phyloP scores from a whole-genome alignment of 2,329 filamentous ascomycete genomes.

The Monilinia vaccinii-corymbosi region DNA sequence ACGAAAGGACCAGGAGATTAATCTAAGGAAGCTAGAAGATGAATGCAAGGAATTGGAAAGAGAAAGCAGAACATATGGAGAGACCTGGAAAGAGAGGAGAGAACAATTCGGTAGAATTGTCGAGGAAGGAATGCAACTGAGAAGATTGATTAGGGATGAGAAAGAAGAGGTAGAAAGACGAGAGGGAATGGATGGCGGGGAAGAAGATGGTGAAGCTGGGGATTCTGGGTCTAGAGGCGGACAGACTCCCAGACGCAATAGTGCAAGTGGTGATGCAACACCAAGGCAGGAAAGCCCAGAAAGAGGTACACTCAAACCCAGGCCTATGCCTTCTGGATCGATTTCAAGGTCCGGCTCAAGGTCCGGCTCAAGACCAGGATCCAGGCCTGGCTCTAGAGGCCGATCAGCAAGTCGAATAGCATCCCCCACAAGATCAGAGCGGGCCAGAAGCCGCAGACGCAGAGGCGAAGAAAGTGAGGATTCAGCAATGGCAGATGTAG shows the following conservation, averaged over 20 bases:
- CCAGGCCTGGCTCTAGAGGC: slow-evolving; percentile 34
- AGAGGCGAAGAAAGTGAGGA: slow-evolving; percentile 37
- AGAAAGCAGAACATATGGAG: slow-evolving; percentile 72
- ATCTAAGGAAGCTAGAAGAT: slow-evolving; percentile 72
- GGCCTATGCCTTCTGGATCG: slow-evolving; percentile 21
- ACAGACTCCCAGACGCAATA: slow-evolving; percentile 42
- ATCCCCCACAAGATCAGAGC: slow-evolving; percentile 29
- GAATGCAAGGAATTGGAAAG: slow-evolving; percentile 82
- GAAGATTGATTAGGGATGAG: slow-evolving; percentile 82
- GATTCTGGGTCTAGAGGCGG: slow-evolving; percentile 41
- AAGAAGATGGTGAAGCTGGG: slow-evolving; percentile 52
- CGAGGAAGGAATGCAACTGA: slow-evolving; percentile 79
- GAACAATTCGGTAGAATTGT: slow-evolving; percentile 85
- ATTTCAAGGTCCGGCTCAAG: slow-evolving; percentile 28
- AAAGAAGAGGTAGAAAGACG: slow-evolving; percentile 88
- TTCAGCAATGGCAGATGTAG: slow-evolving; percentile 48
- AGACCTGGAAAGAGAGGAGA: slow-evolving; percentile 74
- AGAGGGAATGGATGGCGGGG: slow-evolving; percentile 62
- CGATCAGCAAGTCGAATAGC: slow-evolving; percentile 32
- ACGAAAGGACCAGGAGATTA: slow-evolving; percentile 71
- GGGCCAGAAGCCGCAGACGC: slow-evolving; percentile 6
- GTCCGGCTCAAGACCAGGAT: slow-evolving; percentile 30
- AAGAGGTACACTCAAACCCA: slow-evolving; percentile 30
- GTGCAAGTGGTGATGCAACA: slow-evolving; percentile 38
- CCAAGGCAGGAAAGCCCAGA: slow-evolving; percentile 42